phyloP scores from a whole-genome alignment of 2,329 filamentous ascomycete species.

The Aspergillus proliferans region DNA sequence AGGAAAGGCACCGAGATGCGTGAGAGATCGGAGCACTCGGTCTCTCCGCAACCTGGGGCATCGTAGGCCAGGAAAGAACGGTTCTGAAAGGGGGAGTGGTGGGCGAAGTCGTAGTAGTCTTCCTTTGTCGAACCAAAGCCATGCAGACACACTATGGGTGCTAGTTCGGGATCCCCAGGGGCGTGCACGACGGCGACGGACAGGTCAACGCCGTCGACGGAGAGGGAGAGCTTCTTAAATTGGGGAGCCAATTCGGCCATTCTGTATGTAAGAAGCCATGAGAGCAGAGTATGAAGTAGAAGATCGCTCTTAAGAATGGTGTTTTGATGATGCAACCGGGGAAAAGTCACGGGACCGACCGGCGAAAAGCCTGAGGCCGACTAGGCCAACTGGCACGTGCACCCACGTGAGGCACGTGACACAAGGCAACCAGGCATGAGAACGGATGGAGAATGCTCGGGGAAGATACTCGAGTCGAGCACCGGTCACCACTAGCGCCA shows the following conservation, averaged over 20 bases:
- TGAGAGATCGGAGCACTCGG: slow-evolving; percentile 12
- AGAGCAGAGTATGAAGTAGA: too few species aligned
- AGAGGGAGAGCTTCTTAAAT: slow-evolving; percentile 4
- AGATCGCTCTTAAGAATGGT: neutral
- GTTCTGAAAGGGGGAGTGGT: slow-evolving; percentile 11
- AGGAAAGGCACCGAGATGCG: slow-evolving; percentile 18
- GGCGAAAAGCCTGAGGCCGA: neutral
- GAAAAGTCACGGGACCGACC: neutral
- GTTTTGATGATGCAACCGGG: neutral
- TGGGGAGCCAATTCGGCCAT: neutral
- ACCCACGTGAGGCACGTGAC: too few species aligned
- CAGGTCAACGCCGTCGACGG: slow-evolving; percentile 15
- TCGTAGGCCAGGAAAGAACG: slow-evolving; percentile 17
- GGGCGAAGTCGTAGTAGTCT: slow-evolving; percentile 14
- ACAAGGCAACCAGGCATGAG: too few species aligned
- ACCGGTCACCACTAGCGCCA: too few species aligned
- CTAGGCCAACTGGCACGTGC: too few species aligned
- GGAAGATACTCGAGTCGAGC: too few species aligned
- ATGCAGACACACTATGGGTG: slow-evolving; percentile 19
- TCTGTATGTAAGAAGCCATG: too few species aligned
- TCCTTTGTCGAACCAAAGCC: slow-evolving; percentile 23
- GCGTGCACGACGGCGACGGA: slow-evolving; percentile 14
- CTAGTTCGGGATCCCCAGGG: slow-evolving; percentile 4
- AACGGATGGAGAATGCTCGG: neutral
- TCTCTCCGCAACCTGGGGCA: slow-evolving; percentile 19